Base-by-base conservation (phyloP, 805 yeast genomes). In the Cyberlindnera suaveolens region DNA sequence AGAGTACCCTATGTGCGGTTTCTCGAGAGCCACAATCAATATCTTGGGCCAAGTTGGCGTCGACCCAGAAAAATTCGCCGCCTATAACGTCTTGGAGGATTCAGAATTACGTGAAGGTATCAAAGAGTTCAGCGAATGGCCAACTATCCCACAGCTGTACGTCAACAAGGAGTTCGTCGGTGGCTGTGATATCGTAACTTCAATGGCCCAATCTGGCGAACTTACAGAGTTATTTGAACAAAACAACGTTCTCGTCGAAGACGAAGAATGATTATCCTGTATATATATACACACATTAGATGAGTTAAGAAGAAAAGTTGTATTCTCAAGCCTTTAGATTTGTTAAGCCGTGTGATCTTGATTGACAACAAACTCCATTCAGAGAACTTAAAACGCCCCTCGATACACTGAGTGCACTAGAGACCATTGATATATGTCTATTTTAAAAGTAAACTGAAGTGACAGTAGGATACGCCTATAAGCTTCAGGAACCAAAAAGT, bases 1-100 rank as follows among this genome's bases (percentile, higher is more conserved):
- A 15, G 95, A 91, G 58, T 89, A 85, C 46, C 99, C 99, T 34
- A 95, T 88, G 56, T 93, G 99, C 71, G 99, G 99, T 1, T 93
- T 93, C 59, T 89, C 97, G 11, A 78, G 96, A 60, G 95, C 96
- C 42, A 85, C 98, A 11, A 90, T 93, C 54, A 93, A 87, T 61
- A 76, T 90, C 40, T 74, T 93, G 47, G 98, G 99, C 13, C 91
- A 88, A 61, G 95, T 91, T 62, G 99, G 99, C 45, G 97, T 93
- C 17, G 96, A 93, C 65, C 99, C 99, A 9, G 75, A 68, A 23
- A 91, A 93, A 66, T 93, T 93, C 68, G 97, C 98, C 34, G 98
- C 98, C 17, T 93, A 85, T 67, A 91, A 93, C 60, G 99, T 93
- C 0, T 71, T 93, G 52, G 98, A 93, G 65, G 99, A 93, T 63